These are phyloP conservation scores for Podospora bellae-mahoneyi DNA, from an alignment of 495 filamentous ascomycete genomes.

Conservation along the genomic window DNA sequence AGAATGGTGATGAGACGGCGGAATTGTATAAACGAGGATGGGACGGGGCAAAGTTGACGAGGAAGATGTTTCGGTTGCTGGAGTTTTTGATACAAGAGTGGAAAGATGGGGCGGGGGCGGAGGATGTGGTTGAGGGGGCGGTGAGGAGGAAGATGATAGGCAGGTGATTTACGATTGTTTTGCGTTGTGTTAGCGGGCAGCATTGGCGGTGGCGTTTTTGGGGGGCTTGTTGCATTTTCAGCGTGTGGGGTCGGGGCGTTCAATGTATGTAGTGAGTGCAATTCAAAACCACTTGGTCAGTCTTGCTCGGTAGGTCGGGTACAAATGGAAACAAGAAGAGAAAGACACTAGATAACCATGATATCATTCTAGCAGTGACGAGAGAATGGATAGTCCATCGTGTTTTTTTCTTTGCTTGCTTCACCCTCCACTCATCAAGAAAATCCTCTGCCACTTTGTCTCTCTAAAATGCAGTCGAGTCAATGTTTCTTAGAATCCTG, in stretches of 20 bases:
- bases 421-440: constrained; percentile 10
- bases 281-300: no score
- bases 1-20: neutral
- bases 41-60: constrained; percentile 7
- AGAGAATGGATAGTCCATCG: no score
- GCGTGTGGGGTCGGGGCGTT: no score
- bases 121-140: neutral
- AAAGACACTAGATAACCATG: no score
- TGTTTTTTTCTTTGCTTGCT: neutral
- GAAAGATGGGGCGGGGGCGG: neutral
- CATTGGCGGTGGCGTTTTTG: neutral
- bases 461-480: constrained; percentile 5
- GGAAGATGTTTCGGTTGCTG: constrained; percentile 13
- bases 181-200: neutral
- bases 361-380: no score
- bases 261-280: no score
- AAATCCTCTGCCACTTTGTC: constrained; percentile 4
- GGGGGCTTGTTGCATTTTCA: neutral
- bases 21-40: constrained; percentile 2
- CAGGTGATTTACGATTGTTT: neutral
- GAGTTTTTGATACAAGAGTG: constrained; percentile 16
- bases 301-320: no score
- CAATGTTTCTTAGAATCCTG: constrained; percentile 12
- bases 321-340: no score
- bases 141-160: neutral